Evolutionary conservation across 495 filamentous ascomycete genomes (phyloP).

Genomic region (Paragyromitra xinjiangensis): DNA sequence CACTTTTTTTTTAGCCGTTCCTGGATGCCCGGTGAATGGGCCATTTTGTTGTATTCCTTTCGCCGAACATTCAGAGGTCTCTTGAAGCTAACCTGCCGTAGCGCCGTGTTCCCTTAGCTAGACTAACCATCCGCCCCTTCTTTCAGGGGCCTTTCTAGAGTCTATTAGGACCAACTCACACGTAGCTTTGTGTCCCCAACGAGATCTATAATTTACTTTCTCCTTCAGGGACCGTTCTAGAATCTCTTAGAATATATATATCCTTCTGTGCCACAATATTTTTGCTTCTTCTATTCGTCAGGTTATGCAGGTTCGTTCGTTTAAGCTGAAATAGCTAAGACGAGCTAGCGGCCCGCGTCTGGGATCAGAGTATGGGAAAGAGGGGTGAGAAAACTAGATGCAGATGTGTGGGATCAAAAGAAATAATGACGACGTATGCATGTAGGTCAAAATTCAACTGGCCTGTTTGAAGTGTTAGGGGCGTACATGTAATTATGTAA

Average conservation of each 20-base stretch:
- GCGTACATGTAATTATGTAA: background rate
- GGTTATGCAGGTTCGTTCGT: slow-evolving; percentile 39
- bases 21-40: background rate
- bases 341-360: slow-evolving; percentile 19
- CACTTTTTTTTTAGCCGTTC: slow-evolving; percentile 1
- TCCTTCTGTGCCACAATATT: background rate
- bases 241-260: slow-evolving; percentile 14
- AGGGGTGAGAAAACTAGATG: background rate
- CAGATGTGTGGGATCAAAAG: background rate
- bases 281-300: slow-evolving; percentile 13
- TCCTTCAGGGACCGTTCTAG: slow-evolving; percentile 6
- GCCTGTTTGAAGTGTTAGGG: slow-evolving; percentile 17
- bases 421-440: slow-evolving; percentile 17
- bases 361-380: slow-evolving; percentile 10
- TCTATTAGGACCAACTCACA: background rate
- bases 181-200: background rate
- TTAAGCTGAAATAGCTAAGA: slow-evolving; percentile 1
- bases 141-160: slow-evolving; percentile 5
- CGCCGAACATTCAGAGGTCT: background rate
- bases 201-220: background rate
- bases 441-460: slow-evolving; percentile 10
- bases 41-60: background rate
- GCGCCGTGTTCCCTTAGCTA: background rate
- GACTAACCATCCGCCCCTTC: background rate
- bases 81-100: background rate